These are phyloP conservation scores for Aegilops longissima DNA, from an alignment of 176 grass and related monocot species.

Conservation along the genomic window DNA sequence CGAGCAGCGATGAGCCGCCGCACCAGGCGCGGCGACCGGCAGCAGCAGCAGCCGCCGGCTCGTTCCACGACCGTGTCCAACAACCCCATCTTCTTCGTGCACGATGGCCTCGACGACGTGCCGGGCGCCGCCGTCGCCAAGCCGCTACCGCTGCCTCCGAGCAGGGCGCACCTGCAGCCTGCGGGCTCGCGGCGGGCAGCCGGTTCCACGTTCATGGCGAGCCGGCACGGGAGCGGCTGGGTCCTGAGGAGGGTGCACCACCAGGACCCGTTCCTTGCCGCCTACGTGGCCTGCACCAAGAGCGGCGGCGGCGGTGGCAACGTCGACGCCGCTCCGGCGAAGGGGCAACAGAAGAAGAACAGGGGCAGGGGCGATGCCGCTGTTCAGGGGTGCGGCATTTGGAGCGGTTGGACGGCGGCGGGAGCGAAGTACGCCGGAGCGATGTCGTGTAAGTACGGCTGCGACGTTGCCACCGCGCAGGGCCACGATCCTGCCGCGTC, in stretches of 20 bases:
- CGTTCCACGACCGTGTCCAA: constrained; percentile 4
- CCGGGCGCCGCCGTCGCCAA: background rate
- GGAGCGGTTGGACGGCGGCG: constrained; percentile 26
- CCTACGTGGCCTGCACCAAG: constrained; percentile 44
- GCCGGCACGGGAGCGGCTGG: background rate
- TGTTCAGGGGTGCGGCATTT: constrained; percentile 18
- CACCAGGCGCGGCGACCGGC: background rate
- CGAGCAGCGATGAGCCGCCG: constrained; percentile 8
- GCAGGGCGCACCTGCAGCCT: background rate
- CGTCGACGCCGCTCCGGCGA: background rate
- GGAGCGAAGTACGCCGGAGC: constrained; percentile 18
- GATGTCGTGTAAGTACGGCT: constrained; percentile 34
- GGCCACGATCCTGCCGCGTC: background rate
- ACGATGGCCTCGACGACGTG: background rate
- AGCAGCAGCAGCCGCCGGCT: background rate
- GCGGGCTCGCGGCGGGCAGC: background rate
- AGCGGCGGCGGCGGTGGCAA: background rate
- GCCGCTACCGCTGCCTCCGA: constrained; percentile 31
- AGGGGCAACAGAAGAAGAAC: background rate
- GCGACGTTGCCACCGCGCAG: background rate
- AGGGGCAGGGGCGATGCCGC: background rate
- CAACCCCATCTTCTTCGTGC: constrained; percentile 35
- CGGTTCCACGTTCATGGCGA: background rate
- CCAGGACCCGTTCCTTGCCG: constrained; percentile 42
- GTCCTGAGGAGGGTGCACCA: background rate